Evolutionary conservation across 805 yeast genomes (phyloP).

Genomic region (Candida silvatica): DNA sequence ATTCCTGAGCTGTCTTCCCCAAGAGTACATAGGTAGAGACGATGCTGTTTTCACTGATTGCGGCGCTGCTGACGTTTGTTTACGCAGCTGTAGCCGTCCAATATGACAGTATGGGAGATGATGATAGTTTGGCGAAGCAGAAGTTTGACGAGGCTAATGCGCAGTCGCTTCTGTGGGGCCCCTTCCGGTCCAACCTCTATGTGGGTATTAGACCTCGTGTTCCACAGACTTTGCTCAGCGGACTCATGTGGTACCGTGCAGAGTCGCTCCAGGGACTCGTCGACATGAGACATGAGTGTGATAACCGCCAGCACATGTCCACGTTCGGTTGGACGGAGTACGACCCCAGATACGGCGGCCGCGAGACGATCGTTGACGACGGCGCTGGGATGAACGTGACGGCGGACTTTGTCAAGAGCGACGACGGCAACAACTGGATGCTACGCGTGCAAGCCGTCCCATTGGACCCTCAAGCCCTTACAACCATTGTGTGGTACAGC

Average conservation of each 20-base stretch:
- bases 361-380: constrained; percentile 61
- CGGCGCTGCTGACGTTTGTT: too few species aligned
- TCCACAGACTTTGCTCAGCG: constrained; percentile 68
- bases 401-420: constrained; percentile 70
- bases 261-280: constrained; percentile 46
- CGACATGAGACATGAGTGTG: constrained; percentile 64
- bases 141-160: constrained; percentile 30
- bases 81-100: too few species aligned
- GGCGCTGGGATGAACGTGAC: constrained; percentile 54
- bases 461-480: constrained; percentile 36
- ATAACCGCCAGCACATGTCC: constrained; percentile 58
- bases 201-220: constrained; percentile 78
- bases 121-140: neutral
- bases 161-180: constrained; percentile 77
- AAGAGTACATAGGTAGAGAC: too few species aligned
- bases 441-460: constrained; percentile 63
- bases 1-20: too few species aligned
- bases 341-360: constrained; percentile 86
- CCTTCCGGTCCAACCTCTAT: constrained; percentile 81
- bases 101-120: neutral
- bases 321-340: constrained; percentile 81
- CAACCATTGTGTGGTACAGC: constrained; percentile 69
- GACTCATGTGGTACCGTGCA: constrained; percentile 81
- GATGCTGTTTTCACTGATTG: too few species aligned
- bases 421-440: constrained; percentile 70